phyloP scores from a whole-genome alignment of 2,329 filamentous ascomycete species.

The Moelleriella libera region DNA sequence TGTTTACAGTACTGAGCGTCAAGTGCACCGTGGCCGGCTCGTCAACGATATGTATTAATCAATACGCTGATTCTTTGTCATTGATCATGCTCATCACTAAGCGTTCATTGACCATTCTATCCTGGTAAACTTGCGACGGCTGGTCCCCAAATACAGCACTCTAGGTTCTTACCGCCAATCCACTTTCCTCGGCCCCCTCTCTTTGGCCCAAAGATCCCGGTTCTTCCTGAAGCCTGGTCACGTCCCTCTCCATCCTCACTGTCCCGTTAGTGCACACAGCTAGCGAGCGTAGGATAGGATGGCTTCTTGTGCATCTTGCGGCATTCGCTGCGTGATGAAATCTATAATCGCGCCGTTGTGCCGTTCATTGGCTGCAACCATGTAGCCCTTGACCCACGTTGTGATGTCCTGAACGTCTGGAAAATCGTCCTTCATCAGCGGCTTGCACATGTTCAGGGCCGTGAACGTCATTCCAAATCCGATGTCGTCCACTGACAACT shows the following conservation, averaged over 20 bases:
- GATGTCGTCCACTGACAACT: conserved; percentile 88
- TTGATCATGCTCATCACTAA: too few relatives aligned
- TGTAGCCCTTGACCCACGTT: conserved; percentile 70
- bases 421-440: conserved; percentile 63
- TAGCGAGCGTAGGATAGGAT: conserved; percentile 36
- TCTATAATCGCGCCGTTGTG: conserved; percentile 55
- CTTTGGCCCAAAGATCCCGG: too few relatives aligned
- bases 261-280: neutral
- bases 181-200: too few relatives aligned
- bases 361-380: conserved; percentile 63
- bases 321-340: conserved; percentile 60
- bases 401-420: conserved; percentile 69
- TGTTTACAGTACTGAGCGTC: too few relatives aligned
- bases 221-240: too few relatives aligned
- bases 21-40: too few relatives aligned
- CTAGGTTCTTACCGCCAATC: too few relatives aligned
- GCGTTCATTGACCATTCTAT: too few relatives aligned
- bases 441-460: conserved; percentile 78
- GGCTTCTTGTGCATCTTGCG: conserved; percentile 41
- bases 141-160: too few relatives aligned
- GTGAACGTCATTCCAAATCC: conserved; percentile 93
- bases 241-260: neutral
- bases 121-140: too few relatives aligned
- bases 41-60: too few relatives aligned
- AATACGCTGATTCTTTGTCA: too few relatives aligned